Base-by-base conservation (phyloP, 2,329 filamentous ascomycete genomes). In the Chaetomiaceae sp. region DNA sequence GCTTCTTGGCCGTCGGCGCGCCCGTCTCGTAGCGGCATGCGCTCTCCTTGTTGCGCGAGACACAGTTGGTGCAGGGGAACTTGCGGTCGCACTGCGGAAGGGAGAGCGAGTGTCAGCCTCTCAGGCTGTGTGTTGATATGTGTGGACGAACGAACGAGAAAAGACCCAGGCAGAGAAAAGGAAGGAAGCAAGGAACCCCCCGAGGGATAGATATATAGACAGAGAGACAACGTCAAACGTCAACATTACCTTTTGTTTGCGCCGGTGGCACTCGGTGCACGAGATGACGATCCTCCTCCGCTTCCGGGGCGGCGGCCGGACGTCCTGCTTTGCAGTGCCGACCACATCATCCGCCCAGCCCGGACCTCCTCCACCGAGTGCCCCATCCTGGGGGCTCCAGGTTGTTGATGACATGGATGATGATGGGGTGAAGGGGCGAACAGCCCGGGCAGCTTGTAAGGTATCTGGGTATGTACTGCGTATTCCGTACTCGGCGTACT, bases 251-350 rank as follows among this genome's bases (percentile, higher is more conserved):
- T 81, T 81, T 62, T 82, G 79, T 62, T 85, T 85, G 53, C 81
- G 73, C 54, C 81, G 71, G 64, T 84, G 81, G 58, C 81, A 85
- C 62, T 85, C 81, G 10, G 75, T 80, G 58, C 81, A 85, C 7
- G 79, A 83, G 51, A 84, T 80, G 39, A 83, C 78, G 37, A 80
- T 71, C 34, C 81, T 73, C 60, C 78, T 74, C 57, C 81, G 72
- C 66, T 83, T 83, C 50, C 77, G 73, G 4, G 74, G 72, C 16
- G 74, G 72, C 35, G 65, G 68, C 54, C 66, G 68, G 25, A 52
- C 31, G 6, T 49, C 17, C n/a, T 41, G 23, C 35, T 31, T 50
- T 10, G 44, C n/a, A 19, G 27, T 9, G 27, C 41, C 4, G 7
- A 16, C 30, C n/a, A n/a, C n/a, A n/a, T 27, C 10, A 34, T 44